phyloP scores from a whole-genome alignment of 2,329 filamentous ascomycete species.

The Macroventuria anomochaeta region DNA sequence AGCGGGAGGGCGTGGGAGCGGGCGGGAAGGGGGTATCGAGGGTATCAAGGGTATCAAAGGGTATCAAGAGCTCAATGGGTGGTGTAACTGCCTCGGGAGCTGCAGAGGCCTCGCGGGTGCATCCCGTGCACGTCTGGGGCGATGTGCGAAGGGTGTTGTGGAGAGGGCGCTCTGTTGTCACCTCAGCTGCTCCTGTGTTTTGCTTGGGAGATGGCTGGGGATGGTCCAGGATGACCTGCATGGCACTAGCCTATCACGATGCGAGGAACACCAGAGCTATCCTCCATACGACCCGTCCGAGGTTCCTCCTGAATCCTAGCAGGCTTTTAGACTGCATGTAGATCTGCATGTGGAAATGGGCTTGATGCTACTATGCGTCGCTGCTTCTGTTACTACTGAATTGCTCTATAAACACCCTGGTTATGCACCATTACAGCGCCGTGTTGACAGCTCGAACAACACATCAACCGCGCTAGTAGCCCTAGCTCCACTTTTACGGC shows the following conservation, averaged over 20 bases:
- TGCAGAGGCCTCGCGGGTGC: conserved; percentile 39
- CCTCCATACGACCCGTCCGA: conserved; percentile 29
- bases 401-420: background rate
- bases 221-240: conserved; percentile 11
- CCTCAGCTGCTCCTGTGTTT: conserved; percentile 19
- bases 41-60: conserved; percentile 5
- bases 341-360: conserved; percentile 13
- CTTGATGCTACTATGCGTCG: background rate
- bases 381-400: background rate
- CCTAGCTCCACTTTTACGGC: conserved; percentile 13
- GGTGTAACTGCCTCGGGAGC: conserved; percentile 31
- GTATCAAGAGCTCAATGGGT: conserved; percentile 33
- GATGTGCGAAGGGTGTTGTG: conserved; percentile 34
- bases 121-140: conserved; percentile 40
- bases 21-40: conserved; percentile 1
- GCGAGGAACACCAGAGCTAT: conserved; percentile 18
- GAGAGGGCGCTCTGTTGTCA: conserved; percentile 21
- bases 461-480: conserved; percentile 14
- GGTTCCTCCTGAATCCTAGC: conserved; percentile 16
- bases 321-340: background rate
- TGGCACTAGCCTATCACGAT: conserved; percentile 19
- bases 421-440: background rate
- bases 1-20: background rate
- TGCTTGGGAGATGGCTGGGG: conserved; percentile 20
- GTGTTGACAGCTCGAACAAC: conserved; percentile 4